Base-by-base conservation (phyloP, 495 filamentous ascomycete species). In the Xylaria nigripes region DNA sequence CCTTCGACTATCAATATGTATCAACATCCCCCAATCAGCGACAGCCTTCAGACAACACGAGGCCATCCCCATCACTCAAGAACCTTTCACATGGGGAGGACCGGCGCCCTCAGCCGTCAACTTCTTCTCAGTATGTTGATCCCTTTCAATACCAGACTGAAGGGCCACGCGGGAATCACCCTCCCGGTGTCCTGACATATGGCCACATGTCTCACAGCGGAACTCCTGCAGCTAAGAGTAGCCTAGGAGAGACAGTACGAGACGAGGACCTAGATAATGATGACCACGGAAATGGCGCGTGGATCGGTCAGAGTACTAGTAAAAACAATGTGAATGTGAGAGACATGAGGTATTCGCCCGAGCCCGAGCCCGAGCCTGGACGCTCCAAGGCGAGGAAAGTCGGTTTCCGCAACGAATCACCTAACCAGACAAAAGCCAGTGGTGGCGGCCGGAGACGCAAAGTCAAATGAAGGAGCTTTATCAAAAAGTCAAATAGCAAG, bases 1-100 rank as follows among this genome's bases (percentile, higher is more conserved):
- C 73, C 12, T 75, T 75, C 51, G 56, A 67, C 9, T 76, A 72
- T 58, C 63, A 71, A 43, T 76, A 76, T 45, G 64, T 74, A 18
- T 48, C 63, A 29, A 48, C 55, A 50, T 47, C 58, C 21, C 30
- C 61, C 36, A 61, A 61, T 43, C 61, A 50, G 45, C 68, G 70
- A 13, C 67, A 70, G 8, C 57, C 63, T 16, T 72, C 72, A 1
- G 69, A 73, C 43, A 60, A 64, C 3, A 42, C 51, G 46, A 57
- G 62, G 25, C 58, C 67, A 10, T 48, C 56, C n/a, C 65, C 66
- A 13, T 62, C 55, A 21, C 34, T 38, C 18, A 40, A 46, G 4
- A 53, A 41, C 30, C 29, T 48, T 23, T 46, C 27, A 47, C 55
- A 22, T 29, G 58, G 61, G 12, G 58, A 64, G 18, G 52, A 51